Percentiles rank a stretch among this genome's conserved stretches.
Evolutionary conservation across 164 flowering plant species (phyloP).

Genomic region (grape (Vitis vinifera)): ASM3070453v1 NC_081823.1:8761501-8762000

Average conservation of each 20-base stretch:
- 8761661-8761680: constrained; percentile 80
- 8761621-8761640: constrained; percentile 89
- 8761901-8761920: constrained; percentile 44
- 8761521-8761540: neutral
- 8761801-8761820: constrained; percentile 67
- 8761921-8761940: constrained; percentile 27
- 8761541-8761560: neutral
- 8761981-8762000: neutral
- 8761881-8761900: constrained; percentile 51
- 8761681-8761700: constrained; percentile 81
- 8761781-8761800: constrained; percentile 71
- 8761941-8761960: constrained; percentile 31
- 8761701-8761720: constrained; percentile 67
- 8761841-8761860: constrained; percentile 65
- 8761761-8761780: constrained; percentile 64
- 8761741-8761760: constrained; percentile 52
- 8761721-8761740: constrained; percentile 64
- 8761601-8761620: constrained; percentile 86
- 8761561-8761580: neutral
- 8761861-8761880: constrained; percentile 47
- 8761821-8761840: constrained; percentile 77
- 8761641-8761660: constrained; percentile 80
- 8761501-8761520: no score
- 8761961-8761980: neutral
- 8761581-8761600: constrained; percentile 35